Evolutionary conservation across 805 yeast species (phyloP), one percentile per base, ranked within the genome.

Genomic region (Lipomyces kockii): DNA sequence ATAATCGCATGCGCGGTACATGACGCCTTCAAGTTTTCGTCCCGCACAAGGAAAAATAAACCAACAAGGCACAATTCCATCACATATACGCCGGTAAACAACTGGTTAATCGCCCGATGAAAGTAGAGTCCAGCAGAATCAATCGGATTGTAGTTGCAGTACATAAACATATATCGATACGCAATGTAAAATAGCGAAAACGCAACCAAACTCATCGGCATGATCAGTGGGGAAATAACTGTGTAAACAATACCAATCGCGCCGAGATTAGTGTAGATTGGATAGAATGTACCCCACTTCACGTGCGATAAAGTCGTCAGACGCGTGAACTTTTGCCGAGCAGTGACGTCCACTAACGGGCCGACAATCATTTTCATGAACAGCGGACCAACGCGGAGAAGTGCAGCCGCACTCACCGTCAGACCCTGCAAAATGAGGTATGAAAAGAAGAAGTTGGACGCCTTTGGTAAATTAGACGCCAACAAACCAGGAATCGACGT

Each of bases 361-460:
- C 80, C 76, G 39, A 75, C 72, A 71, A 75, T 78, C 4, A 79
- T 52, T 8, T 83, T 75, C 43, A 79, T 75, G 3, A 85, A 67
- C 54, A 92, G 80, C 22, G 82, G 84, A 63, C 82, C 84, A 20
- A 86, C 78, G 73, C 90, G 88, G 51, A 92, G 74, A 53, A 93
- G 81, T 67, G 87, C 87, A 65, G 86, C 86, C 0, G 97, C 97
- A 69, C 89, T 85, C 63, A 89, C 86, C 0, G 93, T 85, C 64
- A 92, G 79, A 0, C 97, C 94, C 77, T 90, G 88, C 43, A 92
- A 81, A 0, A 91, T 79, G 51, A 92, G 80, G 74, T 89, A 91
- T 2, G 93, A 89, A 76, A 88, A 88, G 79, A 92, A 93, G 75
- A 93, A 92, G 56, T 88, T 90, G 0, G 97, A 89, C 29, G 97